These are phyloP conservation scores for Choanephora cucurbitarum DNA, from an alignment of 371 early-diverging fungal genomes.

Conservation along the genomic window DNA sequence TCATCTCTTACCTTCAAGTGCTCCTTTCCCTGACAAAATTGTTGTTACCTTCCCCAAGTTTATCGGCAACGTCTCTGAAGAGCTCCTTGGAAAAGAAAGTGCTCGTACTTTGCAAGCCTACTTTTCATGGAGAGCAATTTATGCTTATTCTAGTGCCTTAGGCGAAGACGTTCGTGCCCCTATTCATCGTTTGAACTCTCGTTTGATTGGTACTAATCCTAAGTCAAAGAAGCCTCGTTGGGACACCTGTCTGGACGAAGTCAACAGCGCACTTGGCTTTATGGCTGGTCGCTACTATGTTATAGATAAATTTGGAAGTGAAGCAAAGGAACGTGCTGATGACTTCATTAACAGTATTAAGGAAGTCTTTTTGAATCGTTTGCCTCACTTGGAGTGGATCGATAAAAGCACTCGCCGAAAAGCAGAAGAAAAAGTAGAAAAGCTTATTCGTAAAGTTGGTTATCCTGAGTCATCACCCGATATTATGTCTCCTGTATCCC, in stretches of 20 bases:
- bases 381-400: conserved; percentile 56
- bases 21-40: conserved; percentile 28
- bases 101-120: conserved; percentile 41
- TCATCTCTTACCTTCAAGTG: conserved; percentile 28
- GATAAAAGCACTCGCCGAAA: conserved; percentile 48
- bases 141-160: conserved; percentile 28
- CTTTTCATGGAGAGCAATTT: conserved; percentile 49
- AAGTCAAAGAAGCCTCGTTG: conserved; percentile 48
- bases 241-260: conserved; percentile 50
- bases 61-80: conserved; percentile 32
- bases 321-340: conserved; percentile 43
- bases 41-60: conserved; percentile 49
- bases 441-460: conserved; percentile 48
- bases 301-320: conserved; percentile 42
- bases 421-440: conserved; percentile 49
- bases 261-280: conserved; percentile 44
- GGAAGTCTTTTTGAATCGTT: conserved; percentile 41
- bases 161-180: conserved; percentile 33
- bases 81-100: conserved; percentile 30
- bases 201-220: conserved; percentile 43
- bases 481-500: conserved; percentile 44
- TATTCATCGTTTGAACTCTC: conserved; percentile 30
- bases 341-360: conserved; percentile 53
- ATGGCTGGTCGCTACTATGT: conserved; percentile 58
- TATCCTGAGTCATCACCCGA: conserved; percentile 52